Evolutionary conservation across 352 stramenopile genomes (phyloP), one percentile per base, ranked within the genome.

Genomic region (Phytophthora vignae): DNA sequence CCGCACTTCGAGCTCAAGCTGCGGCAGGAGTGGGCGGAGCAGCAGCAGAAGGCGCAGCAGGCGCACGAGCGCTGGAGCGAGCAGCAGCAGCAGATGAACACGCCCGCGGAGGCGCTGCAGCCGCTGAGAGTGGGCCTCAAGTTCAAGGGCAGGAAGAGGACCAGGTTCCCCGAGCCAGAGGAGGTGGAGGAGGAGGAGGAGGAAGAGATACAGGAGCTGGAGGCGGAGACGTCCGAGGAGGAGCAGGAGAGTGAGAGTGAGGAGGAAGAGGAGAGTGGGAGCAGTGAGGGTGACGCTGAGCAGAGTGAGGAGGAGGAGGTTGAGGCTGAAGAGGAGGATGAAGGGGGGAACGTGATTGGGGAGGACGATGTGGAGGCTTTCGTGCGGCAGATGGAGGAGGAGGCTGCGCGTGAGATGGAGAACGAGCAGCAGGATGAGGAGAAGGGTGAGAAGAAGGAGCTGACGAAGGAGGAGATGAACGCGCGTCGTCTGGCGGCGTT

Each of bases 1-100:
- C 78, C 77, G 11, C 79, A 90, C 60, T 95, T 79, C 56, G 29
- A 78, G 38, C 53, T 68, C 36, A 74, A 83, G 17, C 63, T 93
- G 44, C 60, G 75, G 59, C 46, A 61, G 15, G 85, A 93, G 68
- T 84, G 81, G 64, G 53, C 74, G 42, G 21, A 76, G 10, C 48
- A 10, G 9, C 19, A 61, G 12, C 15, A 33, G 2, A 50, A 65
- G 60, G 29, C 8, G n/a, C 55, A 67, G 15, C 15, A 62, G 25
- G 44, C 36, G 5, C 8, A 19, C 9, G 53, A 55, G 38, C 59
- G 19, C 19, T 55, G 42, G 27, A 27, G 36, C 58, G 38, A 58
- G 33, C 50, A 69, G 44, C 42, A 55, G 44, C 6, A 44, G 31
- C 9, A 55, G 25, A 54, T 64, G 19, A 29, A 62, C 12, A 59